Base-by-base conservation (phyloP, 2,329 filamentous ascomycete species). In the Fusarium domesticum region DNA sequence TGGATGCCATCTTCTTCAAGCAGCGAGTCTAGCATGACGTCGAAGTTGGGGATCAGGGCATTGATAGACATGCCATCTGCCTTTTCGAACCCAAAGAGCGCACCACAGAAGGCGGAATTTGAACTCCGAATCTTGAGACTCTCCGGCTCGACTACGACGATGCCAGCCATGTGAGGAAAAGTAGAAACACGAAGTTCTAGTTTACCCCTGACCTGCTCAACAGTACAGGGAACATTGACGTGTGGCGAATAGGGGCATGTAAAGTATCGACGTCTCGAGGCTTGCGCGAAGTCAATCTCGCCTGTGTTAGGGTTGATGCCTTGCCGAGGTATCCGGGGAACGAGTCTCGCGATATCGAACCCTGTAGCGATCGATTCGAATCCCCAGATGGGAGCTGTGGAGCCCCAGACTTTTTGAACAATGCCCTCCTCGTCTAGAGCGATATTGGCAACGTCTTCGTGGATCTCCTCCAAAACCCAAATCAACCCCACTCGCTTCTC, bases 401-500 rank as follows among this genome's bases (percentile, higher is more conserved):
- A 80, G n/a, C 92, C 92, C 2, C 77, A 76, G 30, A 87, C 76
- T 39, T 78, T 81, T 19, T 81, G 76, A 15, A 96, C 79, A 34
- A 78, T 76, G 33, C 89, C 90, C 19, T 89, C 83, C 44, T 90
- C 84, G 61, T 95, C 87, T 16, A 95, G 76, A 10, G 75, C 77
- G 34, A 98, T 69, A 48, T 82, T 80, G 4, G 88, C 90, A 31
- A 93, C 84, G 64, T 98, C 91, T 68, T 98, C 93, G 43, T 92
- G 89, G 48, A 98, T 97, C 68, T 98, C 93, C 65, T 98, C 93
- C 2, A 98, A 71, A 7, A 98, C 93, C 93, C 93, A 98, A 48
- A 98, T 97, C 47, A 98, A 70, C 8, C 92, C 91, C 40, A 89
- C 84, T 37, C 85, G 81, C 68, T 98, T 98, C 67, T 98, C 93